phyloP scores from a whole-genome alignment of 164 flowering plant species.

The Umbilicus rupestris region DNA sequence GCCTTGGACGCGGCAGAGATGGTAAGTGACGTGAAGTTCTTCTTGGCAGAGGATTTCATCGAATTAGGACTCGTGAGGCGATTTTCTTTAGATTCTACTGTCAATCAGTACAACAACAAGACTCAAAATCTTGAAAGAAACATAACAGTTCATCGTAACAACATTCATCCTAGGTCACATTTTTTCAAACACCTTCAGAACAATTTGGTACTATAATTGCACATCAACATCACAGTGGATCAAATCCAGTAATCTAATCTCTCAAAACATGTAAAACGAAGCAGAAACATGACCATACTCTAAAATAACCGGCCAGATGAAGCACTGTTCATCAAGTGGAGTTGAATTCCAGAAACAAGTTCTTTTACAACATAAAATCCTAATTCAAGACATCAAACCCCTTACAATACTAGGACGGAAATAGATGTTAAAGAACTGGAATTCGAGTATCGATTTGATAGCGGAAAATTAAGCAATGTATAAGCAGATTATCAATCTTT shows the following conservation, averaged over 20 bases:
- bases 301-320: no score
- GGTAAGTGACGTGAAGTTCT: not conserved
- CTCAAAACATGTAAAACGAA: no score
- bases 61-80: not conserved
- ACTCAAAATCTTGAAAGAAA: not conserved
- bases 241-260: no score
- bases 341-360: not conserved
- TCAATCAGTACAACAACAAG: not conserved
- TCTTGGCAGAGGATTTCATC: not conserved
- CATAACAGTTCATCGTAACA: no score
- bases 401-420: not conserved
- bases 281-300: no score
- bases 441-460: no score
- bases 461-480: no score
- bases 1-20: not conserved
- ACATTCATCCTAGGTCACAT: no score
- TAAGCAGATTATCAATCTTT: no score
- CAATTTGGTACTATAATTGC: not conserved
- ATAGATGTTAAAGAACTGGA: not conserved
- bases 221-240: not conserved
- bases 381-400: not conserved
- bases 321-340: no score
- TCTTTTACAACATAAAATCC: not conserved
- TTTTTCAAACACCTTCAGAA: not conserved
- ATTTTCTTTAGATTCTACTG: slow-evolving; percentile 4